A percentile compares a stretch with the other conserved stretches of the same genome.
Conservation (phyloP, 1,284 basidiomycete genomes). For the Entoloma clypeatum region DNA sequence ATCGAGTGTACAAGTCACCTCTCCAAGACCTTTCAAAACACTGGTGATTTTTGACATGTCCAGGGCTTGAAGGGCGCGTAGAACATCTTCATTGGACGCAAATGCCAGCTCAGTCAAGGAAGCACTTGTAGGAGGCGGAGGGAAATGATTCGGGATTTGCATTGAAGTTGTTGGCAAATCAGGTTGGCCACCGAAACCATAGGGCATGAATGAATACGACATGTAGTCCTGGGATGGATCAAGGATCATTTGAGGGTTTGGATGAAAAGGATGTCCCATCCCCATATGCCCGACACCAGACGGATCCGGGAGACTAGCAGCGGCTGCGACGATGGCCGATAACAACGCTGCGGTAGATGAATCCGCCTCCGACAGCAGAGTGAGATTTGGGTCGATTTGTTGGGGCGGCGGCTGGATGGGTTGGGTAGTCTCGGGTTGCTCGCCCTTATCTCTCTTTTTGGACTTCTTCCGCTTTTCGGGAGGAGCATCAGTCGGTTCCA, state of each 20-base stretch:
- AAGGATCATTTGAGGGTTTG: constrained; percentile 14
- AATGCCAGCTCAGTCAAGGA: constrained; percentile 46
- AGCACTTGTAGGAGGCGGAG: constrained; percentile 23
- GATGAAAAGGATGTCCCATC: constrained; percentile 11
- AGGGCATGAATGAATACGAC: constrained; percentile 24
- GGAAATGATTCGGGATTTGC: constrained; percentile 27
- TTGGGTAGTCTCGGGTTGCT: constrained; percentile 13
- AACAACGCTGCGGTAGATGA: constrained; percentile 53
- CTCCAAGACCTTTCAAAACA: constrained; percentile 59
- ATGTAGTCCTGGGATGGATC: constrained; percentile 20
- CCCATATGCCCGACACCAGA: constrained; percentile 1
- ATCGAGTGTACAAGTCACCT: constrained; percentile 47
- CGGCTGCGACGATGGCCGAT: constrained; percentile 55
- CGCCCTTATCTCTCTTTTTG: constrained; percentile 39
- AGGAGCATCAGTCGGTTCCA: constrained; percentile 2
- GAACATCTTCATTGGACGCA: constrained; percentile 67
- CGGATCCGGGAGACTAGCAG: constrained; percentile 34
- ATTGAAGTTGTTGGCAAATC: constrained; percentile 25
- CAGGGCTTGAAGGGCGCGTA: constrained; percentile 65
- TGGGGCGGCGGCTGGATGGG: constrained; percentile 4
- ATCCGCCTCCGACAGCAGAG: constrained; percentile 35
- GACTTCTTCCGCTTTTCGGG: constrained; percentile 33
- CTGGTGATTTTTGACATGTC: constrained; percentile 67
- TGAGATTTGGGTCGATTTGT: constrained; percentile 26
- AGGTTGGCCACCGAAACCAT: constrained; percentile 25